Conservation (phyloP, 2,329 filamentous ascomycete species). For the Colletotrichum sansevieriae region DNA sequence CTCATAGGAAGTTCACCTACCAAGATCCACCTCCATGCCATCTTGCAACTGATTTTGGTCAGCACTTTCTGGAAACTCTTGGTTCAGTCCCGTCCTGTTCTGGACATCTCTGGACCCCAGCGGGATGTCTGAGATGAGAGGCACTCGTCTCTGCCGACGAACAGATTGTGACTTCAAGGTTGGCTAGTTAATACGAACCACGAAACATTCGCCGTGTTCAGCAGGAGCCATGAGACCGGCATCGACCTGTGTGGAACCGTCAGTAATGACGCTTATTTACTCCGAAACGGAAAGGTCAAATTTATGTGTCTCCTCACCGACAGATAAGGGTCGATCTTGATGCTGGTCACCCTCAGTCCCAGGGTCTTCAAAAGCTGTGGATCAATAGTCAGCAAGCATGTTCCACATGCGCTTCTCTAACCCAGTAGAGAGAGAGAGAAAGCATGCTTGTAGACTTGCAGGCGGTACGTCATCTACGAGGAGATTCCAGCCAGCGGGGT, state of each 20-base stretch:
- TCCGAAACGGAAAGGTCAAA: background rate
- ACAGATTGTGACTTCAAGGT: background rate
- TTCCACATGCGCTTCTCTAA: slow-evolving; percentile 21
- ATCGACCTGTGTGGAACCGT: slow-evolving; percentile 36
- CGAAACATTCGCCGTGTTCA: slow-evolving; percentile 47
- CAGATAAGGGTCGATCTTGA: slow-evolving; percentile 66
- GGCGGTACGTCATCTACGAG: no score
- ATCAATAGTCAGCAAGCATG: slow-evolving; percentile 22
- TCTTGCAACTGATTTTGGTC: slow-evolving; percentile 37
- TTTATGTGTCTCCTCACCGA: slow-evolving; percentile 48
- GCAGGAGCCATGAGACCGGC: slow-evolving; percentile 47
- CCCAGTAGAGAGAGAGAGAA: no score
- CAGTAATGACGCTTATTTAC: background rate
- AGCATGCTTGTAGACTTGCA: no score
- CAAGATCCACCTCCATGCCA: slow-evolving; percentile 42
- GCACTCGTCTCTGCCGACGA: slow-evolving; percentile 11
- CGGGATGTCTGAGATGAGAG: background rate
- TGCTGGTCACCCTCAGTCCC: slow-evolving; percentile 76
- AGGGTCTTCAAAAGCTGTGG: slow-evolving; percentile 82
- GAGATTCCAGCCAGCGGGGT: no score
- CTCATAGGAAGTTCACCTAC: slow-evolving; percentile 34
- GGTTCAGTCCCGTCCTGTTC: background rate
- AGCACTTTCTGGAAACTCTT: slow-evolving; percentile 16
- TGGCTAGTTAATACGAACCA: slow-evolving; percentile 34
- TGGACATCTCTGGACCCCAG: background rate